phyloP scores from a whole-genome alignment of 2,329 filamentous ascomycete genomes.

The Nectriaceae sp. region DNA sequence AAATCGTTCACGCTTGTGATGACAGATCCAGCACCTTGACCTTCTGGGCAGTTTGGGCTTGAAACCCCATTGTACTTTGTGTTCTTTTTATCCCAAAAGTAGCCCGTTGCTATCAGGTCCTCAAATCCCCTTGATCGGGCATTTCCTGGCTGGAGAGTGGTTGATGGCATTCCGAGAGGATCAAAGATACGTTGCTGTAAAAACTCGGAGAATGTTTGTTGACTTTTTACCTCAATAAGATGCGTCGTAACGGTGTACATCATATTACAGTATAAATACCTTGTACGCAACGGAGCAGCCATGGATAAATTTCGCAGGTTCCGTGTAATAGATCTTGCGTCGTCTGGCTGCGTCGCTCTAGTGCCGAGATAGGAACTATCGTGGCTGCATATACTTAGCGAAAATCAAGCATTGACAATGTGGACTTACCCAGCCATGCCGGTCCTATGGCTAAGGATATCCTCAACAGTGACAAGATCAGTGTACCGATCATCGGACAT shows the following conservation, averaged over 20 bases:
- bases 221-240: conserved; percentile 22
- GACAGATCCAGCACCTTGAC: conserved; percentile 32
- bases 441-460: conserved; percentile 14
- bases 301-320: conserved; percentile 30
- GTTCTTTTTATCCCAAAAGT: not conserved
- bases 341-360: conserved; percentile 17
- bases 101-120: not conserved
- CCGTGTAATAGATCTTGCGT: conserved; percentile 24
- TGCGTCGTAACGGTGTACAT: conserved; percentile 30
- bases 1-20: conserved; percentile 31
- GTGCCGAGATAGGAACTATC: conserved; percentile 25
- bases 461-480: conserved; percentile 22
- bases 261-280: conserved; percentile 30
- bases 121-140: conserved; percentile 2
- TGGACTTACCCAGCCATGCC: conserved; percentile 18
- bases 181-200: conserved; percentile 24
- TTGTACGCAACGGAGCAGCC: conserved; percentile 21
- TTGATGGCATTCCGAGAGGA: conserved; percentile 28
- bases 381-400: conserved; percentile 15
- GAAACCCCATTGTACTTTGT: not conserved
- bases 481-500: conserved; percentile 22
- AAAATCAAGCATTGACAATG: not conserved
- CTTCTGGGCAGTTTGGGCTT: conserved; percentile 22
- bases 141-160: conserved; percentile 22
- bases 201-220: conserved; percentile 21